Conservation (phyloP, 345 rosid genomes). For the Gossypium arboreum region DNA sequence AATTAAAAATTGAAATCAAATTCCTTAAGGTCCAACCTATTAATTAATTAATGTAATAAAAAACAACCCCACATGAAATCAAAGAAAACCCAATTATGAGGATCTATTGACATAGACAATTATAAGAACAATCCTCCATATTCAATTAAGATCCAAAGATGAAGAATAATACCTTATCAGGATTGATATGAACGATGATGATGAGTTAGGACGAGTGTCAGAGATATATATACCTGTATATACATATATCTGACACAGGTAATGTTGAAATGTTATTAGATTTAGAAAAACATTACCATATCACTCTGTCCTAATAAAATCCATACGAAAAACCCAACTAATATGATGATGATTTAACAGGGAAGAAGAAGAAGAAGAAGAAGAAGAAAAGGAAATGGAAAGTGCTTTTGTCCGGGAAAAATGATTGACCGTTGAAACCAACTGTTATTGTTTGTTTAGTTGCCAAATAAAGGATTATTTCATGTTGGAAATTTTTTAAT, state of each 20-base stretch:
- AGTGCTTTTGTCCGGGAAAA: neutral
- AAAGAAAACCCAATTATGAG: neutral
- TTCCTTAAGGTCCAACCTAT: neutral
- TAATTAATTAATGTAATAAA: neutral
- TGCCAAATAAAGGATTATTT: neutral
- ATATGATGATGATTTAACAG: neutral
- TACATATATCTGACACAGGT: neutral
- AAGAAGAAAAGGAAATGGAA: neutral
- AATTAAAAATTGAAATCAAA: neutral
- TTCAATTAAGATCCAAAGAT: neutral
- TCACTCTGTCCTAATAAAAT: neutral
- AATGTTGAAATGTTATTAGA: neutral
- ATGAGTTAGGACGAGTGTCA: neutral
- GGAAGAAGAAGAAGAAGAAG: neutral
- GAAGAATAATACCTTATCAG: neutral
- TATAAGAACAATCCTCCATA: neutral
- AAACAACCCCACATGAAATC: neutral
- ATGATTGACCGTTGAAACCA: constrained; percentile 11
- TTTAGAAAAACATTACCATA: neutral
- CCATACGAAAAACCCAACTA: neutral
- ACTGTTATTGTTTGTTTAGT: neutral
- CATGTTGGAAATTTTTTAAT: no score
- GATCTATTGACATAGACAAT: neutral
- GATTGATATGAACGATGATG: neutral
- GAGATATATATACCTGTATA: neutral